These are phyloP conservation scores for Drechslerella stenobrocha DNA, from an alignment of 2,329 filamentous ascomycete genomes.

Conservation along the genomic window DNA sequence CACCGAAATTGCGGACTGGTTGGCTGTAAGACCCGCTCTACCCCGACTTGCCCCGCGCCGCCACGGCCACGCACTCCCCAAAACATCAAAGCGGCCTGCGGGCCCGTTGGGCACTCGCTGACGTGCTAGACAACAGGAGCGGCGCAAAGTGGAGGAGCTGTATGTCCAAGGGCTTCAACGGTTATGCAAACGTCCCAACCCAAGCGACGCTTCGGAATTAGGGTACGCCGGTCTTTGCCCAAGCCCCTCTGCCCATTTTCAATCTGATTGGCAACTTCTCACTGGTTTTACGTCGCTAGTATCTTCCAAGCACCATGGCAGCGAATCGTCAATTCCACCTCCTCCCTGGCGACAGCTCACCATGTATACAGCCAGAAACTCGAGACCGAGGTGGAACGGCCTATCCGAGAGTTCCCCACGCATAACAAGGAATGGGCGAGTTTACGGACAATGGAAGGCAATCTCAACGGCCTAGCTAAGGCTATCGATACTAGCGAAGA, in stretches of 20 bases:
- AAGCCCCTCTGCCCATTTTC: not conserved
- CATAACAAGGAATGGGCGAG: conserved; percentile 75
- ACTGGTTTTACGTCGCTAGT: conserved; percentile 59
- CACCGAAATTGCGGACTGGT: conserved; percentile 89
- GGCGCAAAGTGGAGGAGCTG: conserved; percentile 84
- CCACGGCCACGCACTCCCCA: conserved; percentile 42
- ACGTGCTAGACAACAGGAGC: conserved; percentile 67
- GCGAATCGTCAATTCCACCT: conserved; percentile 77
- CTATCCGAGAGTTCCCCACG: conserved; percentile 73
- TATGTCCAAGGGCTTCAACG: conserved; percentile 82
- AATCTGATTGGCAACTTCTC: conserved; percentile 1
- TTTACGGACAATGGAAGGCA: conserved; percentile 78
- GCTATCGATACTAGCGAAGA: conserved; percentile 83
- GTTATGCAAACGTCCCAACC: conserved; percentile 72
- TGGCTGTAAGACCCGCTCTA: conserved; percentile 71
- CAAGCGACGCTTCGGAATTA: conserved; percentile 76
- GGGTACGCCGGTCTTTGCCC: conserved; percentile 66
- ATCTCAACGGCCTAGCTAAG: conserved; percentile 76
- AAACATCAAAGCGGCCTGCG: not conserved
- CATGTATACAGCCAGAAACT: conserved; percentile 77
- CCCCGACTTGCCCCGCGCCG: not conserved
- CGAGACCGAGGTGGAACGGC: conserved; percentile 82
- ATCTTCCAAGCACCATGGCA: conserved; percentile 90
- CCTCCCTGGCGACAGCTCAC: conserved; percentile 81
- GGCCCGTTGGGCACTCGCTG: conserved; percentile 18